These are phyloP conservation scores for Rutstroemia sp. DNA, from an alignment of 2,329 filamentous ascomycete genomes.

Conservation along the genomic window DNA sequence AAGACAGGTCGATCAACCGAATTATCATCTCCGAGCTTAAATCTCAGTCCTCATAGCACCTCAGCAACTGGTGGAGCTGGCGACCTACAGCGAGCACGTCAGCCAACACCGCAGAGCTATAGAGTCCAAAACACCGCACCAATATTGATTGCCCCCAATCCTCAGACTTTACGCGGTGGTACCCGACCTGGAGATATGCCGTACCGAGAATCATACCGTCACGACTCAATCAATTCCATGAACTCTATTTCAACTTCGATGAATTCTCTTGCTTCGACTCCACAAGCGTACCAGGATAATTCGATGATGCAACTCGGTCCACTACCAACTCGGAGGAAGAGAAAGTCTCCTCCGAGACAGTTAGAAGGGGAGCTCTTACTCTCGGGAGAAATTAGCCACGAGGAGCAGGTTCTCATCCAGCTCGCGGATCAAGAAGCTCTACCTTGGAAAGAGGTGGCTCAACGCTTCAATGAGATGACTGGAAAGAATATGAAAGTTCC, in stretches of 20 bases:
- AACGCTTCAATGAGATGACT: constrained; percentile 26
- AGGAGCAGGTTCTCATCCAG: constrained; percentile 30
- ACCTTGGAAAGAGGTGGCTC: constrained; percentile 30
- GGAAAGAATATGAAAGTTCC: constrained; percentile 28
- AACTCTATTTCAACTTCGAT: constrained; percentile 20
- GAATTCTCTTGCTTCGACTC: constrained; percentile 12
- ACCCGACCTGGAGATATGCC: constrained; percentile 7
- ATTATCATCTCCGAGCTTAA: constrained; percentile 16
- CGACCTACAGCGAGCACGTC: constrained; percentile 12
- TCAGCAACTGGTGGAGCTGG: constrained; percentile 15
- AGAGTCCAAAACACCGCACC: constrained; percentile 13
- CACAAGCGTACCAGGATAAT: constrained; percentile 10
- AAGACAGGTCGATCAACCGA: constrained; percentile 11
- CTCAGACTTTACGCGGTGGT: constrained; percentile 13
- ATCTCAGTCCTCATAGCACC: constrained; percentile 13
- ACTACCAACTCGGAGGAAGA: constrained; percentile 16
- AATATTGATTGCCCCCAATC: constrained; percentile 22
- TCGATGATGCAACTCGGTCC: background rate
- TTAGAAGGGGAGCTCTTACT: constrained; percentile 10
- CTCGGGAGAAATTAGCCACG: constrained; percentile 20
- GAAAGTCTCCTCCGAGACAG: constrained; percentile 16
- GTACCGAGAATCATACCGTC: constrained; percentile 15
- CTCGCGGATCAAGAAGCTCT: constrained; percentile 28
- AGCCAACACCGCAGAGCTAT: constrained; percentile 11
- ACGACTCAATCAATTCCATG: constrained; percentile 20